These are phyloP conservation scores for Sarcodon aspratus DNA, from an alignment of 768 basidiomycete genomes.

Conservation along the genomic window DNA sequence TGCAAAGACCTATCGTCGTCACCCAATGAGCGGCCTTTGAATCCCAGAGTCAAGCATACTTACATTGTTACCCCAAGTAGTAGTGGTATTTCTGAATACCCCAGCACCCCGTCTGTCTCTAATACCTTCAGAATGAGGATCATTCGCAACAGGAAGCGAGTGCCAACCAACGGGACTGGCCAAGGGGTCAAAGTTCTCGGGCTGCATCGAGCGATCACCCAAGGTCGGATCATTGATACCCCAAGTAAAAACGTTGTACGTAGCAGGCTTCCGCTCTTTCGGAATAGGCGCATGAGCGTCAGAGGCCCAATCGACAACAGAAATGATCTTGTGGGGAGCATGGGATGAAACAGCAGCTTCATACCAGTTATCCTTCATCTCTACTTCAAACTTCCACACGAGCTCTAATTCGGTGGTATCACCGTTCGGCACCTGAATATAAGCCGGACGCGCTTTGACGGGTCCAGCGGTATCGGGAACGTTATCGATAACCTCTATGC, in stretches of 20 bases:
- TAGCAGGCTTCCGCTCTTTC: conserved; percentile 15
- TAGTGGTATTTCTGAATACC: conserved; percentile 46
- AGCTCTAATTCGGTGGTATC: conserved; percentile 51
- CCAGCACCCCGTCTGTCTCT: conserved; percentile 12
- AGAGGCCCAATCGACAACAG: conserved; percentile 91
- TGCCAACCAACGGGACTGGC: conserved; percentile 95
- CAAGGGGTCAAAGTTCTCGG: conserved; percentile 61
- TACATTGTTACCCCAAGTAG: conserved; percentile 83
- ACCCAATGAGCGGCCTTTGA: background rate
- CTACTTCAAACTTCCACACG: conserved; percentile 90
- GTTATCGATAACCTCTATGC: conserved; percentile 35
- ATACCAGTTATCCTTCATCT: conserved; percentile 96
- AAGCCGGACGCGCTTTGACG: conserved; percentile 71
- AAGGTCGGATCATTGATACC: conserved; percentile 78
- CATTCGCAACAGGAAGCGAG: conserved; percentile 56
- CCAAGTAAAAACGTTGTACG: conserved; percentile 68
- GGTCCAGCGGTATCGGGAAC: conserved; percentile 74
- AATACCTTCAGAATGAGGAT: conserved; percentile 35
- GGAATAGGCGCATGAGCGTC: conserved; percentile 42
- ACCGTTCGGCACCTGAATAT: conserved; percentile 70
- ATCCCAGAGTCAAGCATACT: conserved; percentile 5
- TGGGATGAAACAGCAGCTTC: conserved; percentile 73
- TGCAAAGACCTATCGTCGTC: conserved; percentile 52
- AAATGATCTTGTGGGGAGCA: conserved; percentile 70
- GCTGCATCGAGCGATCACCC: conserved; percentile 46